phyloP scores from a whole-genome alignment of 2,329 filamentous ascomycete species.

The Lachnellula willkommii region DNA sequence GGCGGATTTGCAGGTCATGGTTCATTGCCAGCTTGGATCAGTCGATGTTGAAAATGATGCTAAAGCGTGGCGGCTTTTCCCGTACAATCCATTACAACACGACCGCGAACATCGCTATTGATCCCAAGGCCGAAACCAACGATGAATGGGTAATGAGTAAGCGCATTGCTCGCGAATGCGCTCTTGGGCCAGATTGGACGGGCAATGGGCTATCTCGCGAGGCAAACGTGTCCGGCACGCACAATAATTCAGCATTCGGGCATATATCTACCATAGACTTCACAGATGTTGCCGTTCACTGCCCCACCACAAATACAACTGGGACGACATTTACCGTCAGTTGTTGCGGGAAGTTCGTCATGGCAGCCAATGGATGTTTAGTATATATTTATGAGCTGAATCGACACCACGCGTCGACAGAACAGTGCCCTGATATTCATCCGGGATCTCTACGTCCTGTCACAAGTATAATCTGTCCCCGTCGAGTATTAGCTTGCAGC shows the following conservation, averaged over 20 bases:
- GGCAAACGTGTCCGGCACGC: slow-evolving; percentile 1
- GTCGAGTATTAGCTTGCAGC: slow-evolving; percentile 51
- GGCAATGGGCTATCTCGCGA: slow-evolving; percentile 22
- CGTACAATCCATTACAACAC: slow-evolving; percentile 34
- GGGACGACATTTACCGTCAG: slow-evolving; percentile 40
- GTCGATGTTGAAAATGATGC: slow-evolving; percentile 46
- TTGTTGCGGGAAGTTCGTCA: slow-evolving; percentile 52
- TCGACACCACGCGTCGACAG: slow-evolving; percentile 8
- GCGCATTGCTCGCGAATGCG: slow-evolving; percentile 39
- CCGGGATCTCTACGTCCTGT: slow-evolving; percentile 39
- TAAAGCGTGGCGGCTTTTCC: slow-evolving; percentile 52
- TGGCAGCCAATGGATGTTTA: slow-evolving; percentile 48
- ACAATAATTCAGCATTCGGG: slow-evolving; percentile 27
- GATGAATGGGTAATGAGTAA: slow-evolving; percentile 37
- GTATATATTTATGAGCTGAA: slow-evolving; percentile 50
- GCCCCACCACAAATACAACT: slow-evolving; percentile 16
- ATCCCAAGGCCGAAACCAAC: slow-evolving; percentile 10
- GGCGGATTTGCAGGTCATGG: slow-evolving; percentile 56
- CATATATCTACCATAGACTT: slow-evolving; percentile 36
- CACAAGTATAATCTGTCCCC: slow-evolving; percentile 51
- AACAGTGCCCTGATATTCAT: not conserved
- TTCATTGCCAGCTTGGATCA: slow-evolving; percentile 51
- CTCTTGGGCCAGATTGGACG: slow-evolving; percentile 29
- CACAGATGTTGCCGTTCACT: slow-evolving; percentile 30
- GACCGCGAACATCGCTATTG: slow-evolving; percentile 18